Conservation (phyloP, 768 basidiomycete species). For the Pulveroboletus sp. region DNA sequence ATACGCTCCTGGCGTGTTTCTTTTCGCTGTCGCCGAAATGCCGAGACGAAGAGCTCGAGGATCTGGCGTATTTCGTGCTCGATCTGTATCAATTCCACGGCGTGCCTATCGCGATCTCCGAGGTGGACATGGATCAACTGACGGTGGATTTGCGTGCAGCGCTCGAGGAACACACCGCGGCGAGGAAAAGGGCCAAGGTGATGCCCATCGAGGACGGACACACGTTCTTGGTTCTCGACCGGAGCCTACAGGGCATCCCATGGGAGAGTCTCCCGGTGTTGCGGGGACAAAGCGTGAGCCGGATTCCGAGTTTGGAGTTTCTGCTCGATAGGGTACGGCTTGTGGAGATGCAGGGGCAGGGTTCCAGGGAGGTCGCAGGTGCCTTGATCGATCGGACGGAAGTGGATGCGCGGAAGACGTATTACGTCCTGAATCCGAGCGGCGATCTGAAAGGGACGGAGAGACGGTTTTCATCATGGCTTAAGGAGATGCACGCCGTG, state of each 20-base stretch:
- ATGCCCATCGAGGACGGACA: slow-evolving; percentile 53
- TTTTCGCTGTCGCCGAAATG: slow-evolving; percentile 77
- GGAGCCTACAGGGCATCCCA: slow-evolving; percentile 81
- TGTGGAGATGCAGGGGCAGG: slow-evolving; percentile 41
- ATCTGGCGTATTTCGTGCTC: slow-evolving; percentile 88
- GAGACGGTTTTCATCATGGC: slow-evolving; percentile 75
- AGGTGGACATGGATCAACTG: slow-evolving; percentile 90
- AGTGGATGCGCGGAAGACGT: slow-evolving; percentile 67
- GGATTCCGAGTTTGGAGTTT: slow-evolving; percentile 90
- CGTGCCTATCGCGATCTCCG: slow-evolving; percentile 80
- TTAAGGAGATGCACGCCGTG: slow-evolving; percentile 59
- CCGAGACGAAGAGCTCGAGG: slow-evolving; percentile 91
- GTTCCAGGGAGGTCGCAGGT: slow-evolving; percentile 8
- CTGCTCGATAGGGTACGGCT: slow-evolving; percentile 76
- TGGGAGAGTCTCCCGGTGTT: slow-evolving; percentile 94
- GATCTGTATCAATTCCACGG: slow-evolving; percentile 95
- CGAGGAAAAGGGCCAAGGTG: slow-evolving; percentile 31
- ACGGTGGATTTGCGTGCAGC: slow-evolving; percentile 75
- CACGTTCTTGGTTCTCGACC: slow-evolving; percentile 85
- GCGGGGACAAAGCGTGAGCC: slow-evolving; percentile 79
- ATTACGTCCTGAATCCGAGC: slow-evolving; percentile 87
- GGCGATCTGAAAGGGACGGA: slow-evolving; percentile 87
- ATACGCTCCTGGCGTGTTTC: slow-evolving; percentile 80
- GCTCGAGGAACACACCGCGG: slow-evolving; percentile 65
- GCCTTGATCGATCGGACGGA: slow-evolving; percentile 41